Evolutionary conservation across 140 eudicot genomes (phyloP).

Genomic region (Senecio squalidus): DNA sequence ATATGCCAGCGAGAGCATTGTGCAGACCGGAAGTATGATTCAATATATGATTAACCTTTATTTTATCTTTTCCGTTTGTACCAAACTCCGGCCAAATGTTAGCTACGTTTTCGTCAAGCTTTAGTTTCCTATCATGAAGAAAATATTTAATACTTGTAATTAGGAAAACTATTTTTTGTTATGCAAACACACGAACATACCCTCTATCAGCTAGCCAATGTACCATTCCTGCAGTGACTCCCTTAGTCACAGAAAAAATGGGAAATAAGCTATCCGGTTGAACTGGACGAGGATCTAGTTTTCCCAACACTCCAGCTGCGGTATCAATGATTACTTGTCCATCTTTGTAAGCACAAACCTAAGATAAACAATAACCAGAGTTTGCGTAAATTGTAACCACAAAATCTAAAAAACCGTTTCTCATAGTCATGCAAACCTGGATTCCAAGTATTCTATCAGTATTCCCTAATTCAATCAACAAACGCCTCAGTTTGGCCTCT

Average conservation of each 20-base stretch:
- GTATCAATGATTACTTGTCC: constrained; percentile 96
- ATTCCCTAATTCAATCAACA: constrained; percentile 72
- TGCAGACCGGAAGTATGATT: constrained; percentile 96
- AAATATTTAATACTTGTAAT: constrained; percentile 6
- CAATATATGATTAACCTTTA: constrained; percentile 94
- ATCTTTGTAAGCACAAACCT: constrained; percentile 97
- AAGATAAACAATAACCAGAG: constrained; percentile 1
- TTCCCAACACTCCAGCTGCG: constrained; percentile 91
- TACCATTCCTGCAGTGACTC: constrained; percentile 85
- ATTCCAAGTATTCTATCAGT: constrained; percentile 88
- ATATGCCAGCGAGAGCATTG: constrained; percentile 61
- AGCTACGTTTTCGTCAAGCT: constrained; percentile 72
- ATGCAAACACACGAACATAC: constrained; percentile 36
- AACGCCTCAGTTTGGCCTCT: constrained; percentile 70
- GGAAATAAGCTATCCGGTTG: constrained; percentile 91
- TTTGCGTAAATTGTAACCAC: background rate
- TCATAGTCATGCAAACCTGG: constrained; percentile 43
- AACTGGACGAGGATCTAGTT: constrained; percentile 95
- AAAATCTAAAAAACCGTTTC: background rate
- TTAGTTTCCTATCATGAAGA: constrained; percentile 62
- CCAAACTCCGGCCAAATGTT: constrained; percentile 86
- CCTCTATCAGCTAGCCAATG: constrained; percentile 94
- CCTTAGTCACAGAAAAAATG: constrained; percentile 89
- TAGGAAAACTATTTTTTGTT: background rate
- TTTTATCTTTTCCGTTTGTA: constrained; percentile 66